Evolutionary conservation across 2,329 filamentous ascomycete genomes (phyloP).

Genomic region (Mollisiaceae sp.): DNA sequence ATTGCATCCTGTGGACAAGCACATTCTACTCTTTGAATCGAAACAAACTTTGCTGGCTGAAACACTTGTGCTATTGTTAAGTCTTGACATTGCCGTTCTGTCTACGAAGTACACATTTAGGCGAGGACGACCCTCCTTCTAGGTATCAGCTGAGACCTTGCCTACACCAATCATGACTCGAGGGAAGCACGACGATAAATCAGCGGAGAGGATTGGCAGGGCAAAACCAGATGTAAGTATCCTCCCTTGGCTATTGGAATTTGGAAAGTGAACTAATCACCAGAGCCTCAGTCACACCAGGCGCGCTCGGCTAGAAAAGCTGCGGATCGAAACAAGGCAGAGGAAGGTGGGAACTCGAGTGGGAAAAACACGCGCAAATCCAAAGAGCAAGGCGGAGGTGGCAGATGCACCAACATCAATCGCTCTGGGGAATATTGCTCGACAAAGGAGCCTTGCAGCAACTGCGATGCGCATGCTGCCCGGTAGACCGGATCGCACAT

Average conservation of each 20-base stretch:
- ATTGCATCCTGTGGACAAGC: not conserved
- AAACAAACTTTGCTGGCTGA: not conserved
- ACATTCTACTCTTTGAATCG: not conserved
- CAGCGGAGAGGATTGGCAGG: constrained; percentile 27
- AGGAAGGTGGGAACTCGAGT: not conserved
- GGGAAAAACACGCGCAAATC: not conserved
- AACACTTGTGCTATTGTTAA: not conserved
- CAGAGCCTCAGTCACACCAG: constrained; percentile 26
- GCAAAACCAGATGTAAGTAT: constrained; percentile 30
- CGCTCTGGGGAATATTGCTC: constrained; percentile 27
- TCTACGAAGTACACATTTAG: not conserved
- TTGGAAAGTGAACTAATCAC: constrained; percentile 8
- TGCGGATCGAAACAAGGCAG: constrained; percentile 24
- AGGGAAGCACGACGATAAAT: constrained; percentile 26
- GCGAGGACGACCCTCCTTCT: not conserved
- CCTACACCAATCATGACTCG: constrained; percentile 23
- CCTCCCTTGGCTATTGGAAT: not conserved
- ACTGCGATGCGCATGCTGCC: constrained; percentile 22
- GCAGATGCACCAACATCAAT: no score
- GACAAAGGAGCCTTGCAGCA: constrained; percentile 23
- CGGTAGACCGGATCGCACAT: not conserved
- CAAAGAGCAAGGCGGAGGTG: constrained; percentile 7
- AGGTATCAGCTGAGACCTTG: not conserved
- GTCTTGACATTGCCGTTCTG: not conserved
- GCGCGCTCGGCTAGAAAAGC: constrained; percentile 28